Percentiles rank a stretch among this genome's conserved stretches.
phyloP scores from a whole-genome alignment of 495 filamentous ascomycete species.

The Penicillium lividum region DNA sequence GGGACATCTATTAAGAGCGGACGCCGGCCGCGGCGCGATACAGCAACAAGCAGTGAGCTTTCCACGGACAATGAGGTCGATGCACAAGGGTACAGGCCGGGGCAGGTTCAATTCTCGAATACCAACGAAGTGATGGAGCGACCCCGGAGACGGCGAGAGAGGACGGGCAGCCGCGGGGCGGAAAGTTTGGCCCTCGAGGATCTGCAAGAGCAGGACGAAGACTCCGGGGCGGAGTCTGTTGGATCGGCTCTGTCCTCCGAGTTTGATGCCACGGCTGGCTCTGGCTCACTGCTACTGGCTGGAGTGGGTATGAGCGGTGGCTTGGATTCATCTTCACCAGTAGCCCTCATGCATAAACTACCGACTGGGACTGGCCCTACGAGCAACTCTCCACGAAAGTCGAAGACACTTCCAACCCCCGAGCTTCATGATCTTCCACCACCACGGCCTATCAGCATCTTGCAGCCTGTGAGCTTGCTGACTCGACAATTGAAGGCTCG shows the following conservation, averaged over 20 bases:
- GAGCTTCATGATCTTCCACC: constrained; percentile 79
- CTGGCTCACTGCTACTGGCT: constrained; percentile 55
- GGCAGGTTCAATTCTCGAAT: constrained; percentile 54
- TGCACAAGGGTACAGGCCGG: constrained; percentile 62
- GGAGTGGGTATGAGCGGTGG: constrained; percentile 48
- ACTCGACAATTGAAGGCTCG: constrained; percentile 74
- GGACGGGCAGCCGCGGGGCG: constrained; percentile 55
- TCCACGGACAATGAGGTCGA: constrained; percentile 89
- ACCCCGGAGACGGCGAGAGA: constrained; percentile 57
- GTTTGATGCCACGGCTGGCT: constrained; percentile 66
- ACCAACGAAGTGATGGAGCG: constrained; percentile 58
- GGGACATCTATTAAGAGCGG: constrained; percentile 69
- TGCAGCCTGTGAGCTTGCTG: constrained; percentile 76
- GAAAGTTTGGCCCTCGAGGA: constrained; percentile 36
- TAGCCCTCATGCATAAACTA: constrained; percentile 46
- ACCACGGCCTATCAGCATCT: constrained; percentile 82
- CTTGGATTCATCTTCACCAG: constrained; percentile 46
- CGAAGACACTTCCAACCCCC: constrained; percentile 54
- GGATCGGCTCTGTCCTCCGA: constrained; percentile 66
- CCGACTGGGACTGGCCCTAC: constrained; percentile 40
- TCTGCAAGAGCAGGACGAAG: constrained; percentile 56
- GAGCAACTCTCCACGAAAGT: constrained; percentile 58
- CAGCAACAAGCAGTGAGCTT: constrained; percentile 87
- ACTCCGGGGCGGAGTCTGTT: constrained; percentile 64
- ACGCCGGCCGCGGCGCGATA: constrained; percentile 76